These are phyloP conservation scores for Xylaria sp. DNA, from an alignment of 2,329 filamentous ascomycete species.

Conservation along the genomic window DNA sequence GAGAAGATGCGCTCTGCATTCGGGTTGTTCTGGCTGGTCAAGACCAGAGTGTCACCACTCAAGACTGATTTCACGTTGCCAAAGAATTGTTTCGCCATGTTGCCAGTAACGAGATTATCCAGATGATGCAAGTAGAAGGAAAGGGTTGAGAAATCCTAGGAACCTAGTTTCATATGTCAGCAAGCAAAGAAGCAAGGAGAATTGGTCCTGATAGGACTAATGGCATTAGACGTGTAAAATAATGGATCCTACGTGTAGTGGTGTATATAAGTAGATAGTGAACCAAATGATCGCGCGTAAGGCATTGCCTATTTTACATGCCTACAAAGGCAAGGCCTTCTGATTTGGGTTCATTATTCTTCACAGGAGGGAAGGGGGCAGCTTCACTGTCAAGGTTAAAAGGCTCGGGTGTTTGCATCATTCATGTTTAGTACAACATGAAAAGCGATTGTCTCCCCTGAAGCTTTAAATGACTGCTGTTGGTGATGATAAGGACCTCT, in stretches of 20 bases:
- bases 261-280: neutral
- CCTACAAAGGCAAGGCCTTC: neutral
- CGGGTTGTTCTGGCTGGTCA: slow-evolving; percentile 80
- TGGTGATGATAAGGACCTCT: neutral
- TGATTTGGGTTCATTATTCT: neutral
- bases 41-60: slow-evolving; percentile 88
- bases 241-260: too few relatives aligned
- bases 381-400: neutral
- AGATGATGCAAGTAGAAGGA: slow-evolving; percentile 16
- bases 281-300: slow-evolving; percentile 1
- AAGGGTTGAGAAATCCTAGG: slow-evolving; percentile 11
- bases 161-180: slow-evolving; percentile 27
- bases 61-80: slow-evolving; percentile 90
- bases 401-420: neutral
- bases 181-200: neutral
- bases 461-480: neutral
- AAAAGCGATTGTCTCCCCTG: slow-evolving; percentile 1
- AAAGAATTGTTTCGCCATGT: slow-evolving; percentile 54
- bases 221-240: too few relatives aligned
- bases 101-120: slow-evolving; percentile 44
- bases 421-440: slow-evolving; percentile 4
- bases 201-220: neutral
- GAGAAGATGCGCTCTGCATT: slow-evolving; percentile 83
- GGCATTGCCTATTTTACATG: neutral
- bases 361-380: neutral